phyloP scores from a whole-genome alignment of 768 basidiomycete genomes.

The Boletus reticuloceps region DNA sequence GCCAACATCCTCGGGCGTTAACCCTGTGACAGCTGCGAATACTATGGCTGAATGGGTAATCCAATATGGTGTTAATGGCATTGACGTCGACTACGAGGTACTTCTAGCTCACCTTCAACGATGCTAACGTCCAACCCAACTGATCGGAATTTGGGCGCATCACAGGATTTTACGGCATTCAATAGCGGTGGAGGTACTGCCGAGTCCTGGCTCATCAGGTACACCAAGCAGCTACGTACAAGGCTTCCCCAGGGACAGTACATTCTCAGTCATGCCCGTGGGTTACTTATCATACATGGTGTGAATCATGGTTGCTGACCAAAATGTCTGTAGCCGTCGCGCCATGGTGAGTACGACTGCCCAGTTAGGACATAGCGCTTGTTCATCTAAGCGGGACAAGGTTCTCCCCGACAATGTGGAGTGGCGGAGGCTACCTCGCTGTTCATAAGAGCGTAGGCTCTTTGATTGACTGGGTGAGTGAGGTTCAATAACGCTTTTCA shows the following conservation, averaged over 20 bases:
- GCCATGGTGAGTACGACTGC: conserved; percentile 12
- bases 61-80: conserved; percentile 47
- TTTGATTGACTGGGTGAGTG: conserved; percentile 44
- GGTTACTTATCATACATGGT: neutral
- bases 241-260: conserved; percentile 33
- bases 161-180: conserved; percentile 33
- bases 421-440: conserved; percentile 36
- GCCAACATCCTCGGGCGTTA: conserved; percentile 41
- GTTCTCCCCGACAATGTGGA: conserved; percentile 20
- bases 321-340: conserved; percentile 9
- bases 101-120: neutral
- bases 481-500: neutral
- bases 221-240: conserved; percentile 30
- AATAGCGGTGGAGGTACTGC: conserved; percentile 35
- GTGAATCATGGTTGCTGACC: neutral
- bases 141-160: neutral
- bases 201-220: conserved; percentile 34
- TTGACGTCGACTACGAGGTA: conserved; percentile 54
- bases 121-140: neutral
- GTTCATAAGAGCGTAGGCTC: conserved; percentile 36
- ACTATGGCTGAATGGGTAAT: conserved; percentile 46
- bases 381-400: neutral
- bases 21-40: conserved; percentile 40
- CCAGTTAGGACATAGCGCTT: neutral
- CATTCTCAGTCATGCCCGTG: conserved; percentile 36